Evolutionary conservation across 2,329 filamentous ascomycete species (phyloP), one percentile per base, ranked within the genome.

Genomic region (Claviceps humidiphila): DNA sequence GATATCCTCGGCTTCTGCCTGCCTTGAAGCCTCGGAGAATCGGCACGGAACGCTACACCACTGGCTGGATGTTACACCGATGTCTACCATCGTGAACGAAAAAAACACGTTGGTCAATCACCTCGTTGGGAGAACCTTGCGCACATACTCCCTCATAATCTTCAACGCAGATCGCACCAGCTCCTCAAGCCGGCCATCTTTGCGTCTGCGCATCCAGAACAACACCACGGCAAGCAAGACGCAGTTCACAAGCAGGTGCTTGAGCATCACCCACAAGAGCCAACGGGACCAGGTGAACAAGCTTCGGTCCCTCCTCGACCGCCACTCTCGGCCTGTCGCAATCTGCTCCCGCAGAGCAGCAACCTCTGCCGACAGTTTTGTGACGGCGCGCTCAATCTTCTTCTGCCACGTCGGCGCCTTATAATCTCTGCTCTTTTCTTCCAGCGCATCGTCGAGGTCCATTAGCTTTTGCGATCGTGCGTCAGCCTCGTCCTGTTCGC

Each of bases 341-440:
- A 97, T 85, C 64, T 97, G 90, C 68, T 98, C 93, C 39, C 93
- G 80, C 56, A 97, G 70, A 0, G 93, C 93, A 1, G 93, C 90
- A 37, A 98, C 81, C 68, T 98, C 93, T 16, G 89, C 86, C 5
- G 90, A 95, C 70, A 97, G 82, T 60, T 89, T 87, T 52, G 91
- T 87, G 53, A 97, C 75, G 22, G 89, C 87, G 44, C 83, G 79
- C 70, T 97, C 91, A 56, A 97, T 84, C 59, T 86, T 83, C 54
- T 80, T 82, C 50, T 86, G 83, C 88, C 89, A 95, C 61, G 80
- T 82, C 55, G 72, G 73, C 16, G 72, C 73, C 17, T 69, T 71
- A 40, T 67, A 68, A 11, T 54, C 58, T 17, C 57, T 54, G 5
- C 67, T 66, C 5, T 68, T 68, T 6, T 73, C 68, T 6, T 73